Evolutionary conservation across 129 eudicot genomes (phyloP).

Genomic region (Artemisia annua): DNA sequence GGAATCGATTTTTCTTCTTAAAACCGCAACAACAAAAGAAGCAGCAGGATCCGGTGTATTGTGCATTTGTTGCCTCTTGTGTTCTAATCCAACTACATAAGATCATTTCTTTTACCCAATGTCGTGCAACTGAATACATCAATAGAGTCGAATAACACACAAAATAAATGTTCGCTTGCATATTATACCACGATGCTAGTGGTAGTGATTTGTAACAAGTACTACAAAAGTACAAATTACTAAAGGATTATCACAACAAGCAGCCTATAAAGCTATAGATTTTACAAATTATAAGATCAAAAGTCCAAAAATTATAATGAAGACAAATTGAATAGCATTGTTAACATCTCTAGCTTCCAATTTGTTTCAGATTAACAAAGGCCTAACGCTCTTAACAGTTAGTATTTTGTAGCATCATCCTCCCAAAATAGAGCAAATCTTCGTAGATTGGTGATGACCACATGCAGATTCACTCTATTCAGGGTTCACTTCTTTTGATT

Average conservation of each 20-base stretch:
- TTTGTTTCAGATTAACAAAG: background rate
- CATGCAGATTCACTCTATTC: conserved; percentile 2
- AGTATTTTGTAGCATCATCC: conserved; percentile 10
- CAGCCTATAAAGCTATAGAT: background rate
- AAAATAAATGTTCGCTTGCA: too few species aligned
- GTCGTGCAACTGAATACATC: too few species aligned
- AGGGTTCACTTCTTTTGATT: background rate
- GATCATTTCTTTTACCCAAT: too few species aligned
- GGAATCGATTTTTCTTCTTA: too few species aligned
- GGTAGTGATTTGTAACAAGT: background rate
- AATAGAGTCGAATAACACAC: too few species aligned
- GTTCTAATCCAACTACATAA: too few species aligned
- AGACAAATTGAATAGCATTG: conserved; percentile 7
- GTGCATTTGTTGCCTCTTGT: too few species aligned
- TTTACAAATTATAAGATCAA: background rate
- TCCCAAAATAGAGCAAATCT: background rate
- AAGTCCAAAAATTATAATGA: conserved; percentile 2
- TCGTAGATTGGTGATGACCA: background rate
- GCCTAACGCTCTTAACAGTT: background rate
- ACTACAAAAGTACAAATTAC: background rate
- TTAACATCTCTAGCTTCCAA: conserved; percentile 6
- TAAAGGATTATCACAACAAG: background rate
- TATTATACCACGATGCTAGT: too few species aligned
- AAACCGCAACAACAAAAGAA: too few species aligned
- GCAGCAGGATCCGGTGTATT: too few species aligned